Base-by-base conservation (phyloP, 352 stramenopile species). In the Globisporangium apiculatum region DNA sequence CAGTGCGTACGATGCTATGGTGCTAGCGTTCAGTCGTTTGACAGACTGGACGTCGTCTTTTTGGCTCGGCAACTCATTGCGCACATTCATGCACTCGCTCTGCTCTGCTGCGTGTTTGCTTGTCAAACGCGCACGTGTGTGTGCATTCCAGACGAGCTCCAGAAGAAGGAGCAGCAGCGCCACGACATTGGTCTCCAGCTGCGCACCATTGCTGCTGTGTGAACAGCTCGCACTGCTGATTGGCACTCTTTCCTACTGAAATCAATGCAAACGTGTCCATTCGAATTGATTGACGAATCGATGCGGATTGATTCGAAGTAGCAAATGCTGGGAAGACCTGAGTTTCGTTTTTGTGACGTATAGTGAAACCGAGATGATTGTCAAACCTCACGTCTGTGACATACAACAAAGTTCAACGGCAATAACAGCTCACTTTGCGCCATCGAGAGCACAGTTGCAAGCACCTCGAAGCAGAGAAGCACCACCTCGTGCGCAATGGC, bases 101-200 rank as follows among this genome's bases (percentile, higher is more conserved):
- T 31, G 24, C 24, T 31, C 24, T 42, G 49, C 11, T 48, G 14
- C 8, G 17, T 11, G 6, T 41, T 3, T 50, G 7, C 17, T 8
- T 4, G 2, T 15, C 17, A 5, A 24, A n/a, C 7, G 6, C 24
- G 24, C 24, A 31, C 24, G 24, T 31, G 24, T 31, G 24, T 31
- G 24, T 31, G 24, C 24, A 40, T 9, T 4, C 7, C 53, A 92
- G 82, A 70, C 42, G 78, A 90, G 51, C 73, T 90, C 15, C 71
- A 89, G 58, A 61, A 73, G 2, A 89, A 88, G 56, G 76, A 89
- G 57, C 69, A 73, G 47, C 61, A 73, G 51, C 78, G 79, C 15
- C 69, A 75, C 57, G 69, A 83, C 46, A 60, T 90, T 12, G 82
- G 82, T 2, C 62, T 86, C 7, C 65, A 83, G 56, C 66, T 89